These are phyloP conservation scores for Smittium culicis DNA, from an alignment of 371 early-diverging fungal genomes.

Conservation along the genomic window DNA sequence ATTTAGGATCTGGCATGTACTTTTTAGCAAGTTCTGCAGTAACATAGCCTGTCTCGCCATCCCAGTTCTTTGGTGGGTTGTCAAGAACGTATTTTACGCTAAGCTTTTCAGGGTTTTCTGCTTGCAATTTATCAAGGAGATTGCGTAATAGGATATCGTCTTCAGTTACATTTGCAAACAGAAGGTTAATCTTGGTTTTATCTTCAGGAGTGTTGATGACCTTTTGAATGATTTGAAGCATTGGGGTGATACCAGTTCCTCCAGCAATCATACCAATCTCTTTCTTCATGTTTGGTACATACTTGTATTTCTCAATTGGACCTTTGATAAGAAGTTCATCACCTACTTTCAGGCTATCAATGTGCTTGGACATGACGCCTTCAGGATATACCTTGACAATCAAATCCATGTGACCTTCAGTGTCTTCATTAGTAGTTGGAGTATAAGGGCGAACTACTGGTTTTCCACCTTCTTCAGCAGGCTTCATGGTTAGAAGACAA, in stretches of 20 bases:
- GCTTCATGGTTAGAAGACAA: slow-evolving; percentile 59
- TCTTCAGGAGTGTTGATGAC: slow-evolving; percentile 57
- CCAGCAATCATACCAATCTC: slow-evolving; percentile 77
- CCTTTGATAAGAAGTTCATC: slow-evolving; percentile 80
- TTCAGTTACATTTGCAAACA: slow-evolving; percentile 76
- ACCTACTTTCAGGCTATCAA: slow-evolving; percentile 63
- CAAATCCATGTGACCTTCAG: slow-evolving; percentile 68
- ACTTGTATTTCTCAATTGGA: slow-evolving; percentile 70
- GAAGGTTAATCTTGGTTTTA: slow-evolving; percentile 67
- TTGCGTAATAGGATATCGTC: slow-evolving; percentile 71
- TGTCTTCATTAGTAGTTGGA: slow-evolving; percentile 57
- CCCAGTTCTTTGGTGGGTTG: slow-evolving; percentile 47
- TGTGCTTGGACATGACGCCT: slow-evolving; percentile 56
- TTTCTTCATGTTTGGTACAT: slow-evolving; percentile 54
- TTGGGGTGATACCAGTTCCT: slow-evolving; percentile 91
- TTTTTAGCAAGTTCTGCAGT: slow-evolving; percentile 49
- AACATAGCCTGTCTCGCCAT: slow-evolving; percentile 53
- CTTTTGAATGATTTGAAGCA: slow-evolving; percentile 61
- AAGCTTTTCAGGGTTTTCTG: slow-evolving; percentile 59
- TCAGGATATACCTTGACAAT: slow-evolving; percentile 62
- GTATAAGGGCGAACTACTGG: slow-evolving; percentile 82
- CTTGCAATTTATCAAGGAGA: slow-evolving; percentile 57
- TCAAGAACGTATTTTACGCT: slow-evolving; percentile 68
- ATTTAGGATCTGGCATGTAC: slow-evolving; percentile 35
- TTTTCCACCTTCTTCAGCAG: slow-evolving; percentile 25